These are phyloP conservation scores for Populus hybrid DNA, from an alignment of 441 rosid genomes.

Conservation along the genomic window DNA sequence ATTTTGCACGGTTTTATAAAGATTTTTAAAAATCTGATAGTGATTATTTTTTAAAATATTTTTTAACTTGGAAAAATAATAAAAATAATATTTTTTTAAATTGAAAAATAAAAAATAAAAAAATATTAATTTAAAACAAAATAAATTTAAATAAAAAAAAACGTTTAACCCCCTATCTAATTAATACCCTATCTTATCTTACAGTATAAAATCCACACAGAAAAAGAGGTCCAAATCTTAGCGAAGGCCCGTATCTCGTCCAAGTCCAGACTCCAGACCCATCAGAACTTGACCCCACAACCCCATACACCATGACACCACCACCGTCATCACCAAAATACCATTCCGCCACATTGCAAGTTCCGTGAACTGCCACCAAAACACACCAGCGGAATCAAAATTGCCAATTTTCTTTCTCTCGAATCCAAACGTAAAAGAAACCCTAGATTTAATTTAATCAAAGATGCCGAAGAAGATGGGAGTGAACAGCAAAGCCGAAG, in stretches of 20 bases:
- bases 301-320: not conserved
- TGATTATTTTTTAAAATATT: too few relatives aligned
- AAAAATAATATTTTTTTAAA: too few relatives aligned
- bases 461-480: constrained; percentile 99
- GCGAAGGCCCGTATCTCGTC: not conserved
- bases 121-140: too few relatives aligned
- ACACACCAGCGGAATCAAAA: not conserved
- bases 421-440: not conserved
- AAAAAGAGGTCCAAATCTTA: not conserved
- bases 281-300: not conserved
- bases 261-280: not conserved
- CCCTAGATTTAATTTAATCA: too few relatives aligned
- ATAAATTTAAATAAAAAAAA: too few relatives aligned
- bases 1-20: too few relatives aligned
- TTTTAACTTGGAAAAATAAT: rapidly evolving
- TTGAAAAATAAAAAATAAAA: too few relatives aligned
- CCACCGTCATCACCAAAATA: not conserved
- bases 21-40: too few relatives aligned
- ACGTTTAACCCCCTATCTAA: too few relatives aligned
- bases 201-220: not conserved
- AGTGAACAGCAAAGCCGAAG: constrained; percentile 91
- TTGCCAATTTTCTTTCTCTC: too few relatives aligned
- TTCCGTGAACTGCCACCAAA: not conserved
- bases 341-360: not conserved
- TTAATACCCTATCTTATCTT: too few relatives aligned